Base-by-base conservation (phyloP, 371 early-diverging fungal genomes). In the Homolaphlyctis polyrhiza region DNA sequence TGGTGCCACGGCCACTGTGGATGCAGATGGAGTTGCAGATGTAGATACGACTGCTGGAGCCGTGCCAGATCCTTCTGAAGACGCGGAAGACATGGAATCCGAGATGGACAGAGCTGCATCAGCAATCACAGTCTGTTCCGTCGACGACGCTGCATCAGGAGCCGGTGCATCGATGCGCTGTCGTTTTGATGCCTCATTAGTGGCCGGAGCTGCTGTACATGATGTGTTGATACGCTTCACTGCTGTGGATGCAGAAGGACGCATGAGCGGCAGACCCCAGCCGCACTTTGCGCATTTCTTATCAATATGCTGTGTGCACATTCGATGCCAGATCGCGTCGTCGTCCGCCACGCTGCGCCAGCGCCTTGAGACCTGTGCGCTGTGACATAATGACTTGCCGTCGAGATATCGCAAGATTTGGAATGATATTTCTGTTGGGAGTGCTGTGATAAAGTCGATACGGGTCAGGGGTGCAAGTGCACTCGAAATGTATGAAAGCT, bases 231-330 rank as follows among this genome's bases (percentile, higher is more conserved):
- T n/a, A 1, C 69, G 63, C 48, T 67, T 75, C 8, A 8, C 8
- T 18, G 55, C 4, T 2, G 33, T 57, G n/a, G n/a, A n/a, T n/a
- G n/a, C n/a, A n/a, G n/a, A n/a, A n/a, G n/a, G n/a, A 43, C 64
- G 61, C 55, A 93, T 73, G 51, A 89, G 69, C 21, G 94, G 95
- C 45, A 94, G 35, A 1, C 96, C 95, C 96, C 96, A 97, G 4
- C 97, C 97, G 70, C 97, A 97, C 69, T 90, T 95, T 35, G 80
- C 78, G 69, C 97, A 97, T 66, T 94, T 91, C 68, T 90, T 91
- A 75, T 95, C 94, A 61, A 96, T 96, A 67, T 97, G 97, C 74
- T 96, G 96, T 39, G 89, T 91, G 66, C 97, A 97, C 92, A 97
- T 91, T 48, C 90, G 79, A 61, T 95, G 91, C 97, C 97, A 97